A percentile compares a stretch with the other conserved stretches of the same genome.
phyloP scores from a whole-genome alignment of 331 rosid genomes.

The Quercus tomentella region DNA sequence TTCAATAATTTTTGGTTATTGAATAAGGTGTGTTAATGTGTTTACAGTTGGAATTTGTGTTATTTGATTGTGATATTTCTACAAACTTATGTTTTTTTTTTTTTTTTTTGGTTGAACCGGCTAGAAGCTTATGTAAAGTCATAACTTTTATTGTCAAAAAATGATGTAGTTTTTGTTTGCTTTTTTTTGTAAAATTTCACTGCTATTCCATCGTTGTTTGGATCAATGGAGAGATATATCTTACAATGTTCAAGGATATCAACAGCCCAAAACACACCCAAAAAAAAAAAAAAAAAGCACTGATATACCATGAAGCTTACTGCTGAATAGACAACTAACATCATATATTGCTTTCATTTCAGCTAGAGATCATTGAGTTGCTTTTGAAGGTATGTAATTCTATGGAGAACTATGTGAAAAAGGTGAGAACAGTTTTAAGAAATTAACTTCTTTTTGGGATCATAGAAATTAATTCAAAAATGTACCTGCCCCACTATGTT shows the following conservation, averaged over 20 bases:
- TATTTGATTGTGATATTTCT: too few species aligned
- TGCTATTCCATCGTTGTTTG: background rate
- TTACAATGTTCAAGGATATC: background rate
- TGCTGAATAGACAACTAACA: conserved; percentile 14
- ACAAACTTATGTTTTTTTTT: too few species aligned
- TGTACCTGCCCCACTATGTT: background rate
- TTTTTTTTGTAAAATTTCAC: background rate
- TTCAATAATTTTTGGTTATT: too few species aligned
- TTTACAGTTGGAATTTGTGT: too few species aligned
- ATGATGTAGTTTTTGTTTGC: background rate
- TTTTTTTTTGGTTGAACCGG: too few species aligned
- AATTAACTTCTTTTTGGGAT: background rate
- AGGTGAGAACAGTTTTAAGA: conserved; percentile 40
- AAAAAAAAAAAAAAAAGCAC: too few species aligned
- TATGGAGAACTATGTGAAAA: conserved; percentile 40
- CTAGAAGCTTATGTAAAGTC: background rate
- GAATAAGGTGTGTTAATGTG: too few species aligned
- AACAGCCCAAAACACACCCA: background rate
- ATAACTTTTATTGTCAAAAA: background rate
- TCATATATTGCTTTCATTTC: conserved; percentile 15
- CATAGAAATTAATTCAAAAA: too few species aligned
- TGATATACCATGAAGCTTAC: background rate
- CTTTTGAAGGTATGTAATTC: conserved; percentile 68
- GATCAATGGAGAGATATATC: background rate
- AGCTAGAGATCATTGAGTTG: conserved; percentile 65